Percentiles rank a stretch among this genome's conserved stretches.
These are phyloP conservation scores for Cladosporium sp. DNA, from an alignment of 2,329 filamentous ascomycete genomes.

Conservation along the genomic window DNA sequence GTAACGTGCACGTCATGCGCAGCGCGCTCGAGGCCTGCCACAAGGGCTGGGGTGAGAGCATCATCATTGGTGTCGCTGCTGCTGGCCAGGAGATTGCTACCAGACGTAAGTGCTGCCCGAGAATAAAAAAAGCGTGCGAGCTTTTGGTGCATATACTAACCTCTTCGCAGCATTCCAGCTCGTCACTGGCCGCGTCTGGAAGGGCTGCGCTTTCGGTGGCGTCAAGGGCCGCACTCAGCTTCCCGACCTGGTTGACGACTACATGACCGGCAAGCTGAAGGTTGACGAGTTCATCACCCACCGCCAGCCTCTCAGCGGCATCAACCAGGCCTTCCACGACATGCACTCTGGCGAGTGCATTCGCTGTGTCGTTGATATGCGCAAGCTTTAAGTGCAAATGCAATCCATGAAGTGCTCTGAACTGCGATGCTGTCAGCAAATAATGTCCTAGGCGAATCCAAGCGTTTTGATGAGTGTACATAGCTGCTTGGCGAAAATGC, in stretches of 20 bases:
- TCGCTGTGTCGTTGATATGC: constrained; percentile 80
- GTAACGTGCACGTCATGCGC: constrained; percentile 94
- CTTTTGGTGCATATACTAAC: constrained; percentile 21
- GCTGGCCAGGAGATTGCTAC: constrained; percentile 95
- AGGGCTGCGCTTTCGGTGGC: constrained; percentile 94
- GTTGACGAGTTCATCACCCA: constrained; percentile 99
- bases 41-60: constrained; percentile 98
- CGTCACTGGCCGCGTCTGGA: constrained; percentile 96
- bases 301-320: constrained; percentile 75
- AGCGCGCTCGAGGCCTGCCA: constrained; percentile 95
- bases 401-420: neutral
- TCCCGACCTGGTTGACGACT: constrained; percentile 82
- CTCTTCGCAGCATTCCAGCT: constrained; percentile 83
- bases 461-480: neutral
- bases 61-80: constrained; percentile 95
- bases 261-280: constrained; percentile 86
- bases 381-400: constrained; percentile 17
- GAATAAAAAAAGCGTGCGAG: neutral
- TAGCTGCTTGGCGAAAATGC: neutral
- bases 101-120: constrained; percentile 67
- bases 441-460: neutral
- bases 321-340: constrained; percentile 85
- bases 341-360: constrained; percentile 99
- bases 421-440: neutral
- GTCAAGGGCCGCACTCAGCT: constrained; percentile 97